Conservation (phyloP, 805 yeast species). For the Metschnikowia cerradonensis region DNA sequence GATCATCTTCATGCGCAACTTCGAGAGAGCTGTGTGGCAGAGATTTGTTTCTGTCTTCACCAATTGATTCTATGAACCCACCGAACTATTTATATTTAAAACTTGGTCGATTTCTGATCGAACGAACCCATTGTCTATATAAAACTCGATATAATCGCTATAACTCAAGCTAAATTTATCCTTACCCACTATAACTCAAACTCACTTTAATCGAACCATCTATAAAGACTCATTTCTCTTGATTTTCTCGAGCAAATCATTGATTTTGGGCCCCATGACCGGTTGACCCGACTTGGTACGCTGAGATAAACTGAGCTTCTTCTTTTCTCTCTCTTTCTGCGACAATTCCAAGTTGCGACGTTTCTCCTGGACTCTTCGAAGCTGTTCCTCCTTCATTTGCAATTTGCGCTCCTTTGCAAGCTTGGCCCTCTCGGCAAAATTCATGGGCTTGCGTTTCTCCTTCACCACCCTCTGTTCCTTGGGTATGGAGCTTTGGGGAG, state of each 20-base stretch:
- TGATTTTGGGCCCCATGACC: slow-evolving; percentile 83
- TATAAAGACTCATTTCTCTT: slow-evolving; percentile 37
- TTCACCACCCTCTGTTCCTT: slow-evolving; percentile 10
- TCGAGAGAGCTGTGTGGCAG: slow-evolving; percentile 1
- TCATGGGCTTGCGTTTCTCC: slow-evolving; percentile 31
- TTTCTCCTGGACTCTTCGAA: slow-evolving; percentile 37
- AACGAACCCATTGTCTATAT: too few relatives aligned
- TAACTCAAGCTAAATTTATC: too few relatives aligned
- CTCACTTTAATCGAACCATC: too few relatives aligned
- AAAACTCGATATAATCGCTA: too few relatives aligned
- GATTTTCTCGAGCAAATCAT: slow-evolving; percentile 71
- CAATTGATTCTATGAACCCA: neutral
- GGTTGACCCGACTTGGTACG: slow-evolving; percentile 83
- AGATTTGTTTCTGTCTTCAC: neutral
- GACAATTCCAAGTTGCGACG: slow-evolving; percentile 30
- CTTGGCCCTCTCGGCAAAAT: slow-evolving; percentile 44
- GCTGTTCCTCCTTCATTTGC: slow-evolving; percentile 36
- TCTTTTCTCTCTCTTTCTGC: slow-evolving; percentile 40
- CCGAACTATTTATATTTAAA: neutral
- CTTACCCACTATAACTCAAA: too few relatives aligned
- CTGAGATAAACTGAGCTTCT: slow-evolving; percentile 38
- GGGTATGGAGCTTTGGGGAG: slow-evolving; percentile 7
- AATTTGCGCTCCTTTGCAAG: slow-evolving; percentile 46
- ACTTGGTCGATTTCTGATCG: too few relatives aligned
- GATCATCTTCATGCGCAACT: slow-evolving; percentile 20